Percentiles rank a stretch among this genome's conserved stretches.
Conservation (phyloP, 257 asterid species). For the Fraxinus quadrangulata region DNA sequence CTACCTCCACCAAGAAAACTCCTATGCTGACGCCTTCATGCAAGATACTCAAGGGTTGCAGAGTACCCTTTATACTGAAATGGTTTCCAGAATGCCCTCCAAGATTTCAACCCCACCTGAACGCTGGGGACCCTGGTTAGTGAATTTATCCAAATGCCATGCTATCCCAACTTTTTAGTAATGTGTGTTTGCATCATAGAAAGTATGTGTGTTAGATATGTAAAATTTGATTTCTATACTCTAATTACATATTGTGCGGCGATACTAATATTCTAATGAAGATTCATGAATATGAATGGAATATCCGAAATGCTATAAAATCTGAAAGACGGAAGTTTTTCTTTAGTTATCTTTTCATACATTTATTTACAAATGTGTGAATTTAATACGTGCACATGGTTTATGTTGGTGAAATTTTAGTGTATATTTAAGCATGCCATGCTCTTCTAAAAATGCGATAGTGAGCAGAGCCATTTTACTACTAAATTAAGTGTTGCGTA, state of each 20-base stretch:
- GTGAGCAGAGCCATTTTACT: background rate
- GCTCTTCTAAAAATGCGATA: background rate
- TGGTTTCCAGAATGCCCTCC: slow-evolving; percentile 77
- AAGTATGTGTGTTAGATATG: slow-evolving; percentile 2
- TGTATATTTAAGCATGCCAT: background rate
- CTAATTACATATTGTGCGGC: background rate
- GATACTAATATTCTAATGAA: background rate
- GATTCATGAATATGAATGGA: background rate
- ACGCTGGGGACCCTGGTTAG: slow-evolving; percentile 89
- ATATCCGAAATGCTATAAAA: background rate
- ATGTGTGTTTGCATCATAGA: background rate
- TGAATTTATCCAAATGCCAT: slow-evolving; percentile 16
- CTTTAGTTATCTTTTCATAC: background rate
- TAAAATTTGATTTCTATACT: background rate
- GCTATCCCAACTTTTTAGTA: background rate
- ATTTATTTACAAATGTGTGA: background rate
- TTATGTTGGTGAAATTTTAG: background rate
- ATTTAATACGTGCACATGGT: background rate
- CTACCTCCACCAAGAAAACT: slow-evolving; percentile 68
- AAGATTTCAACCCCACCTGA: slow-evolving; percentile 75
- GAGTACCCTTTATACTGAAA: slow-evolving; percentile 61
- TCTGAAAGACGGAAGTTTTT: background rate
- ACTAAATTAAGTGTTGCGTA: background rate
- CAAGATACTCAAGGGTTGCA: slow-evolving; percentile 59
- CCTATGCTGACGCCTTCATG: slow-evolving; percentile 76